phyloP scores from a whole-genome alignment of 208 protist species.

The Herpetomonas samuelpessoai region DNA sequence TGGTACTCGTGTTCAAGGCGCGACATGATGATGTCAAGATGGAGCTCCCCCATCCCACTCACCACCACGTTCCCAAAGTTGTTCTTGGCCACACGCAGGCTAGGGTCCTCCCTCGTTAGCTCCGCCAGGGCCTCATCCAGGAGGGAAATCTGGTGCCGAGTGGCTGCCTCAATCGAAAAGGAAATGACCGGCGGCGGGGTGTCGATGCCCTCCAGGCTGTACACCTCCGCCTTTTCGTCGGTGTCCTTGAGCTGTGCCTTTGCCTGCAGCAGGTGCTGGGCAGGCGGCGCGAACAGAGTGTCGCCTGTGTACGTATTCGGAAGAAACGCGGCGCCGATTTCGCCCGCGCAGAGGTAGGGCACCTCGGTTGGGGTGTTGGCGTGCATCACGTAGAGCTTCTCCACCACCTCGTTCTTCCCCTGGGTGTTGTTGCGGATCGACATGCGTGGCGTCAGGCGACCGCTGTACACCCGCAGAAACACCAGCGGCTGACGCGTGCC shows the following conservation, averaged over 20 bases:
- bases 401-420: conserved; percentile 42
- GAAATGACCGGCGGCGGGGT: conserved; percentile 97
- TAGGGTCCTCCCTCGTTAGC: conserved; percentile 94
- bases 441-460: conserved; percentile 58
- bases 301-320: conserved; percentile 66
- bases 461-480: conserved; percentile 92
- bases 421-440: conserved; percentile 69
- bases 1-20: conserved; percentile 92
- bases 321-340: conserved; percentile 83
- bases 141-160: conserved; percentile 68
- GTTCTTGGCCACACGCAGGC: conserved; percentile 83
- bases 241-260: conserved; percentile 20
- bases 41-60: conserved; percentile 95
- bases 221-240: conserved; percentile 40
- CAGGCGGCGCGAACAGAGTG: conserved; percentile 62
- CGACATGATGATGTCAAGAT: conserved; percentile 95
- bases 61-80: conserved; percentile 93
- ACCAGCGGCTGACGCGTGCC: conserved; percentile 78
- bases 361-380: conserved; percentile 79
- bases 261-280: conserved; percentile 28
- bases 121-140: conserved; percentile 92
- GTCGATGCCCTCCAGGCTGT: conserved; percentile 80
- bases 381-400: conserved; percentile 91
- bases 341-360: conserved; percentile 56
- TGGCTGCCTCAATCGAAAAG: conserved; percentile 92